Evolutionary conservation across 352 stramenopile genomes (phyloP).

Genomic region (Globisporangium recalcitrans): DNA sequence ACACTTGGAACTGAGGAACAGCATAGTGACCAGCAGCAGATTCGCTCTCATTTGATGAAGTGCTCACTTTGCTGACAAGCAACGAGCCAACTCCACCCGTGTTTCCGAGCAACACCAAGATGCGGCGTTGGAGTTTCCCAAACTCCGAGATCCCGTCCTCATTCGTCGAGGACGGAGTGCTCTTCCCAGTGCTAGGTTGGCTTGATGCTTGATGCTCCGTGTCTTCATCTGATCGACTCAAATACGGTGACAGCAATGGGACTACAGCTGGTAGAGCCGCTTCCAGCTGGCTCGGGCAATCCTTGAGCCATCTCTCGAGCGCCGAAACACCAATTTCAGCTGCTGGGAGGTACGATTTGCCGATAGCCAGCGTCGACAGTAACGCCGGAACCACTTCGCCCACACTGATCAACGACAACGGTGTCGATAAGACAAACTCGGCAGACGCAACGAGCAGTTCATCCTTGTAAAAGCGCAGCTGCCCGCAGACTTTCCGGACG

Average conservation of each 20-base stretch:
- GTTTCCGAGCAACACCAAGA: conserved; percentile 58
- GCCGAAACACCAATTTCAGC: conserved; percentile 46
- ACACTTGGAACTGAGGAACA: conserved; percentile 26
- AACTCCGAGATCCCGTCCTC: conserved; percentile 25
- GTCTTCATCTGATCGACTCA: conserved; percentile 35
- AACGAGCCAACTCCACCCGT: conserved; percentile 39
- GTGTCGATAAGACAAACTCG: conserved; percentile 55
- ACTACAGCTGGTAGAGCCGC: conserved; percentile 33
- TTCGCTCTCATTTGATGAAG: conserved; percentile 11
- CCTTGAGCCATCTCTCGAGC: conserved; percentile 53
- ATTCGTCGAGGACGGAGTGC: conserved; percentile 11
- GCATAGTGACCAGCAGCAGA: conserved; percentile 4
- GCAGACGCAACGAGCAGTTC: conserved; percentile 61
- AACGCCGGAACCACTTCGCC: conserved; percentile 30
- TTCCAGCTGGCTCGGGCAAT: conserved; percentile 25
- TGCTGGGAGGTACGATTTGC: conserved; percentile 54
- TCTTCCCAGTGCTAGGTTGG: conserved; percentile 1
- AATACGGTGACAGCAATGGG: conserved; percentile 43
- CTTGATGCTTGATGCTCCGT: conserved; percentile 7
- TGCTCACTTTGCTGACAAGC: conserved; percentile 33
- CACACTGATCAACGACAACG: conserved; percentile 31
- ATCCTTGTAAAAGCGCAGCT: conserved; percentile 72
- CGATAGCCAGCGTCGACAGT: conserved; percentile 49
- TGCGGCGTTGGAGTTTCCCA: conserved; percentile 45
- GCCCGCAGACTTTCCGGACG: conserved; percentile 29